A percentile compares a stretch with the other conserved stretches of the same genome.
These are phyloP conservation scores for Nannochloris sp. DNA, from an alignment of 139 green algal species.

Conservation along the genomic window DNA sequence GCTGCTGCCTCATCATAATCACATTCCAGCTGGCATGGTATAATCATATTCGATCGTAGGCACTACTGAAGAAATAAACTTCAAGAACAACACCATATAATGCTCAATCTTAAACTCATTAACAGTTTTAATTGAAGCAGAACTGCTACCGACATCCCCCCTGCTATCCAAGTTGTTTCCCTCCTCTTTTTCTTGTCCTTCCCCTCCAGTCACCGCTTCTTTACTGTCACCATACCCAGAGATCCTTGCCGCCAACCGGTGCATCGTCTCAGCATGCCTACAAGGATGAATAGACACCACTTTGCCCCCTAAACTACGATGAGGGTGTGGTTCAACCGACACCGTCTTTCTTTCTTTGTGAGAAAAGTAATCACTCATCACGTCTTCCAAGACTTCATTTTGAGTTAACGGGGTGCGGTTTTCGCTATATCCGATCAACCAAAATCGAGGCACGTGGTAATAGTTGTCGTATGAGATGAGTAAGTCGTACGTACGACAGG, in stretches of 20 bases:
- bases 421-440: conserved; percentile 81
- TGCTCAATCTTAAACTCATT: conserved; percentile 59
- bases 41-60: conserved; percentile 92
- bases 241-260: conserved; percentile 63
- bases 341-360: conserved; percentile 85
- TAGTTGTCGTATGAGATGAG: conserved; percentile 92
- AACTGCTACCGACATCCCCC: not conserved
- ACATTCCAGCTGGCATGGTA: conserved; percentile 47
- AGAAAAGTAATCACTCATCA: conserved; percentile 37
- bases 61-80: conserved; percentile 92
- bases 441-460: conserved; percentile 77
- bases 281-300: conserved; percentile 87
- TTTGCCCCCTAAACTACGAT: conserved; percentile 34
- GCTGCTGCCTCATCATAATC: not conserved
- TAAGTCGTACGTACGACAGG: conserved; percentile 82
- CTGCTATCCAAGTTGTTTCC: too few relatives aligned
- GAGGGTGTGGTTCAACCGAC: conserved; percentile 77
- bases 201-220: conserved; percentile 35
- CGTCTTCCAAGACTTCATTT: conserved; percentile 74
- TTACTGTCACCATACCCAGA: too few relatives aligned
- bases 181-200: not conserved
- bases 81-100: conserved; percentile 91
- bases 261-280: conserved; percentile 74
- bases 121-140: not conserved
- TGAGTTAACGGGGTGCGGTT: conserved; percentile 43